Percentiles rank a stretch among this genome's conserved stretches.
Conservation (phyloP, 805 yeast species). For the Naumovozyma baii region DNA sequence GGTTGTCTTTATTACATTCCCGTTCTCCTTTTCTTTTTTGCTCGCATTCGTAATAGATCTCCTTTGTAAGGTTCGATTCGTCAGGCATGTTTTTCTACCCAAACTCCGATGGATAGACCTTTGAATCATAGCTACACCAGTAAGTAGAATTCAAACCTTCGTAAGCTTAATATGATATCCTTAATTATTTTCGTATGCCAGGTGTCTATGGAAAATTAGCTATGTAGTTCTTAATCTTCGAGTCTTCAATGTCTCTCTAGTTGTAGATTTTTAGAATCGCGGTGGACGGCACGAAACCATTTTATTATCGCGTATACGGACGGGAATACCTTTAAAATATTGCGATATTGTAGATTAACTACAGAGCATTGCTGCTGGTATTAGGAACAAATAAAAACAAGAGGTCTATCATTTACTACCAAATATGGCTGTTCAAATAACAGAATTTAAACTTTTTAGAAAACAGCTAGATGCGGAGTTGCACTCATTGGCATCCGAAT, state of each 20-base stretch:
- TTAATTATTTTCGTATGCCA: too few species aligned
- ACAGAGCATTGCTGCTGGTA: too few species aligned
- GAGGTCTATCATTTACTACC: background rate
- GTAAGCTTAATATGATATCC: too few species aligned
- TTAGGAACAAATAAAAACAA: too few species aligned
- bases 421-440: constrained; percentile 10
- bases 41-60: background rate
- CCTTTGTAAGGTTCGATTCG: background rate
- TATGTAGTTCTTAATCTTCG: too few species aligned
- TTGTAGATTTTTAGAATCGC: background rate
- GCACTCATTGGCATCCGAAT: constrained; percentile 49
- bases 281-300: background rate
- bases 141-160: too few species aligned
- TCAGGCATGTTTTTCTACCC: background rate
- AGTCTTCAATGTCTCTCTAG: too few species aligned
- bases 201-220: too few species aligned
- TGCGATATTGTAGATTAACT: too few species aligned
- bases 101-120: background rate
- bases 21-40: background rate
- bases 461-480: constrained; percentile 45
- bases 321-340: too few species aligned
- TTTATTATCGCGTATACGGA: background rate
- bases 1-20: background rate
- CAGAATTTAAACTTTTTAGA: constrained; percentile 14
- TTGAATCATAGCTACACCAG: background rate